phyloP scores from a whole-genome alignment of 257 asterid species.

The Salvia hispanica region DNA sequence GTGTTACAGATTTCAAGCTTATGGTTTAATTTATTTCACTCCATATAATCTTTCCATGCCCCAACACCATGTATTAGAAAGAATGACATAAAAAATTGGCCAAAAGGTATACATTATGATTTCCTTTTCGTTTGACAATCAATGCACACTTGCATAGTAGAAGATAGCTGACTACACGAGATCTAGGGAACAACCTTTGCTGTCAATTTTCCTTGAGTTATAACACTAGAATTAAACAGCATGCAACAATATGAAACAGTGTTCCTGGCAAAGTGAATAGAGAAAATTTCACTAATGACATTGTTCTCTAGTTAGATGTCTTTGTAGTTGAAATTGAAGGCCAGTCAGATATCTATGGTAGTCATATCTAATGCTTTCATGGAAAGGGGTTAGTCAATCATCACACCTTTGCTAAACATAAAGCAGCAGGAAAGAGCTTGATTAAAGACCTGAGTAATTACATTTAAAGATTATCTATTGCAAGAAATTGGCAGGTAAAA shows the following conservation, averaged over 20 bases:
- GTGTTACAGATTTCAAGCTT: neutral
- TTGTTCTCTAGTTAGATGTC: too few species aligned
- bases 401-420: neutral
- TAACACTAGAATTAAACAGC: too few species aligned
- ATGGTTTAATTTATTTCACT: neutral
- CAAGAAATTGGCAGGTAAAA: conserved; percentile 22
- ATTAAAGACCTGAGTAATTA: neutral
- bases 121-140: neutral
- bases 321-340: neutral
- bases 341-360: conserved; percentile 1
- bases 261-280: conserved; percentile 14
- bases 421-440: neutral
- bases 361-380: conserved; percentile 22
- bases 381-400: neutral
- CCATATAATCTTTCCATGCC: neutral
- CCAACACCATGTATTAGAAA: conserved; percentile 7
- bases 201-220: conserved; percentile 3
- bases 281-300: neutral
- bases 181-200: neutral
- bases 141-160: conserved; percentile 4
- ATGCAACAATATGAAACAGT: conserved; percentile 7
- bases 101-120: neutral
- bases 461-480: conserved; percentile 12
- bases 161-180: neutral
- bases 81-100: neutral